Evolutionary conservation across 495 filamentous ascomycete genomes (phyloP).

Genomic region (Neurospora sp.): DNA sequence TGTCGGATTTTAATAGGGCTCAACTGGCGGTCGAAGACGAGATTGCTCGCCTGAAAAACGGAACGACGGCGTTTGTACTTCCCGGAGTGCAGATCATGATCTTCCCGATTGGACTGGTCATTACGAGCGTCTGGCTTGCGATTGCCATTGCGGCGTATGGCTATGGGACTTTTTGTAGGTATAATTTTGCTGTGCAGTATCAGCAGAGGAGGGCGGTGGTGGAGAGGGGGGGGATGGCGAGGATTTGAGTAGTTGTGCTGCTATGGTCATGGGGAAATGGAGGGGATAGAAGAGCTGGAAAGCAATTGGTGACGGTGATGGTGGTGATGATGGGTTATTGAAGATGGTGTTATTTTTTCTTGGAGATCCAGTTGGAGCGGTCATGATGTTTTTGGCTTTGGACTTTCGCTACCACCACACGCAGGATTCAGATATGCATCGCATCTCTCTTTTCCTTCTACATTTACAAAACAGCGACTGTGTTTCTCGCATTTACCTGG

Average conservation of each 20-base stretch:
- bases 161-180: constrained; percentile 51
- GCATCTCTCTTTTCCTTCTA: background rate
- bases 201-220: constrained; percentile 38
- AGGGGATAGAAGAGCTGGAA: no score
- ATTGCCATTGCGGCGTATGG: constrained; percentile 37
- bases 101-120: constrained; percentile 56
- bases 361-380: background rate
- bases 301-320: no score
- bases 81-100: constrained; percentile 57
- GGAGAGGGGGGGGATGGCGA: constrained; percentile 21
- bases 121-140: constrained; percentile 46
- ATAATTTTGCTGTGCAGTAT: constrained; percentile 54
- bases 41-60: constrained; percentile 23
- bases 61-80: constrained; percentile 46
- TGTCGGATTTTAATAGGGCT: constrained; percentile 32
- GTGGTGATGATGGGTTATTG: no score
- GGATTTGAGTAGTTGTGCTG: constrained; percentile 11
- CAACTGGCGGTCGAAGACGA: constrained; percentile 27
- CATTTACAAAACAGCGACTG: background rate
- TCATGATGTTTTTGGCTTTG: background rate
- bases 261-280: no score
- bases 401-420: background rate
- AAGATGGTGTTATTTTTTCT: background rate
- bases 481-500: background rate
- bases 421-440: background rate